Evolutionary conservation across 2,329 filamentous ascomycete genomes (phyloP).

Genomic region (Xylaria sp.): DNA sequence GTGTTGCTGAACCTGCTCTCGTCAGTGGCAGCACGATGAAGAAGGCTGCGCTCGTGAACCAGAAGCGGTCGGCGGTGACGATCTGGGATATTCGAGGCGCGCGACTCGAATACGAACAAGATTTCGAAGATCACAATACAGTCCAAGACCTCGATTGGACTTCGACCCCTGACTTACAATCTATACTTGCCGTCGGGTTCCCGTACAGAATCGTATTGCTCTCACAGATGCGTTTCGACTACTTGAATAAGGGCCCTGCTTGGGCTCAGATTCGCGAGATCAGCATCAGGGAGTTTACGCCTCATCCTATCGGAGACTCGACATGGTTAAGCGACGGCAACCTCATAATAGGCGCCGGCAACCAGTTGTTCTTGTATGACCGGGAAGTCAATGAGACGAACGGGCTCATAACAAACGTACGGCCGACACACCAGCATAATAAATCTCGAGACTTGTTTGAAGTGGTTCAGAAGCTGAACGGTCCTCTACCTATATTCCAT

Average conservation of each 20-base stretch:
- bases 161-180: constrained; percentile 81
- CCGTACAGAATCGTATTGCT: constrained; percentile 77
- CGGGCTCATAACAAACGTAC: constrained; percentile 49
- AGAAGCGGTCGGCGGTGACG: constrained; percentile 65
- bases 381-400: constrained; percentile 63
- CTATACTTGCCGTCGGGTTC: constrained; percentile 87
- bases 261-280: constrained; percentile 85
- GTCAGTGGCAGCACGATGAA: constrained; percentile 82
- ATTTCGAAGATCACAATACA: constrained; percentile 65
- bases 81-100: constrained; percentile 87
- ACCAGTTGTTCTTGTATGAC: constrained; percentile 82
- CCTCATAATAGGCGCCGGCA: constrained; percentile 82
- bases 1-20: constrained; percentile 64
- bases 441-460: constrained; percentile 68
- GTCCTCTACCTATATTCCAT: constrained; percentile 83
- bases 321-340: constrained; percentile 84
- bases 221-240: constrained; percentile 85
- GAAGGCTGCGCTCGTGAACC: constrained; percentile 78
- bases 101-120: constrained; percentile 74
- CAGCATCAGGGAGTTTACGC: constrained; percentile 71
- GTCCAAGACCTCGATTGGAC: constrained; percentile 93
- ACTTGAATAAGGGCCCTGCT: constrained; percentile 79
- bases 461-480: constrained; percentile 76
- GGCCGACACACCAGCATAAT: constrained; percentile 44
- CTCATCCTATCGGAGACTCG: constrained; percentile 87